Evolutionary conservation across 805 yeast species (phyloP), one percentile per base, ranked within the genome.

Genomic region (Starmerella vitae): DNA sequence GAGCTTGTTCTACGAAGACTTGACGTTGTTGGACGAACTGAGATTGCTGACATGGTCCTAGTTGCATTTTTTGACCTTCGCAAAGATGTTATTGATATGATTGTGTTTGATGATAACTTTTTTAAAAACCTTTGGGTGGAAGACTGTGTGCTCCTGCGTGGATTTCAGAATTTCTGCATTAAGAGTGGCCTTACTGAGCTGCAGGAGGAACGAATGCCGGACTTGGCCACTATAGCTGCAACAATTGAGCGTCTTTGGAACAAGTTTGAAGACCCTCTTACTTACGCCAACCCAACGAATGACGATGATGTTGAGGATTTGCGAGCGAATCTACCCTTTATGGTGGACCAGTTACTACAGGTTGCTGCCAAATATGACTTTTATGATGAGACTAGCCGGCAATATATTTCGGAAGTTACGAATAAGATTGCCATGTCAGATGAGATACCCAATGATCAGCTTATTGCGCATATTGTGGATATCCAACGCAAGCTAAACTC

Each of bases 341-440:
- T 85, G 34, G 67, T 85, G 30, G 74, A 74, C 42, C 94, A 91
- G 57, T 57, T 88, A 17, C 55, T 88, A 28, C 58, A 63, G 8
- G 70, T 83, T 20, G 77, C 86, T 0, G 69, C 70, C 21, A 71
- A 72, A 28, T 79, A 78, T 53, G 97, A 91, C 56, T 84, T 74
- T 52, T 78, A 84, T 50, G 96, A 91, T 62, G 94, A 86, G 57
- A 71, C 80, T 34, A 95, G 96, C 17, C 71, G 95, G 53, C 70
- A 94, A 56, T 74, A 74, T 33, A 74, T 84, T 72, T 60, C 80
- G 29, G 68, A 65, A 22, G 66, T 72, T 2, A 59, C 76, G 4
- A 66, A 83, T 15, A 40, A 45, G n/a, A 49, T 58, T 2, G 36
- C 58, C 41, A 67, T 76, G 1, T 66, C 70, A 30, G 78, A 62